phyloP scores from a whole-genome alignment of 2,329 filamentous ascomycete species.

The Metarhizium guizhouense region DNA sequence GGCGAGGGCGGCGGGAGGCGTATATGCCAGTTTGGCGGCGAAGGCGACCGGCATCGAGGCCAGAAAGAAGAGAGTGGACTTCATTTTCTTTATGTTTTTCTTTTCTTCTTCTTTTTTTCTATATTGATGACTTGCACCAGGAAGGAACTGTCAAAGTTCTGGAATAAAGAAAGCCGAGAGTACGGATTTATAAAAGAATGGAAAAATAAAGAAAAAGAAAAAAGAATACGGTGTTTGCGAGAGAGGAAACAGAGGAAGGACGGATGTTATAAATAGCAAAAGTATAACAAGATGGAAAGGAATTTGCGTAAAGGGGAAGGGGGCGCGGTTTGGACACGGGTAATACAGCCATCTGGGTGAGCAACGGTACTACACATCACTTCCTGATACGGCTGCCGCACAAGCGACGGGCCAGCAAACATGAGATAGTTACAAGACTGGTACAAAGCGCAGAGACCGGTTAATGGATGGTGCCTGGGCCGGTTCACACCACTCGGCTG shows the following conservation, averaged over 20 bases:
- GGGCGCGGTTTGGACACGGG: neutral
- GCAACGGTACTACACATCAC: neutral
- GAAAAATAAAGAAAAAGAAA: neutral
- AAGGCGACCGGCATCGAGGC: conserved; percentile 11
- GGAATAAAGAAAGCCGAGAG: neutral
- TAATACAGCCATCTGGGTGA: neutral
- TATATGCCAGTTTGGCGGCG: conserved; percentile 16
- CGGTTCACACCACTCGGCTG: neutral
- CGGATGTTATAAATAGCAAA: neutral
- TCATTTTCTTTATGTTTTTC: conserved; percentile 4
- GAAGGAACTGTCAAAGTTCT: neutral
- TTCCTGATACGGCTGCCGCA: neutral
- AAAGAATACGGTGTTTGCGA: neutral
- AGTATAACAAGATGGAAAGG: neutral
- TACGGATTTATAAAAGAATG: neutral
- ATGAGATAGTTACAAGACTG: neutral
- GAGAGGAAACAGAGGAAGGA: neutral
- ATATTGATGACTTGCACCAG: neutral
- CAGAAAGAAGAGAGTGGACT: conserved; percentile 5
- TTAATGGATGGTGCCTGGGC: neutral
- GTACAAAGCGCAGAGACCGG: neutral
- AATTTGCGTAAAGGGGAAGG: neutral
- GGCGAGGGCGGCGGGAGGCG: conserved; percentile 16
- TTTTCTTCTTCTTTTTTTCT: neutral
- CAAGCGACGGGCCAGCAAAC: neutral